Conservation (phyloP, 2,329 filamentous ascomycete species). For the Colletotrichum musicola region DNA sequence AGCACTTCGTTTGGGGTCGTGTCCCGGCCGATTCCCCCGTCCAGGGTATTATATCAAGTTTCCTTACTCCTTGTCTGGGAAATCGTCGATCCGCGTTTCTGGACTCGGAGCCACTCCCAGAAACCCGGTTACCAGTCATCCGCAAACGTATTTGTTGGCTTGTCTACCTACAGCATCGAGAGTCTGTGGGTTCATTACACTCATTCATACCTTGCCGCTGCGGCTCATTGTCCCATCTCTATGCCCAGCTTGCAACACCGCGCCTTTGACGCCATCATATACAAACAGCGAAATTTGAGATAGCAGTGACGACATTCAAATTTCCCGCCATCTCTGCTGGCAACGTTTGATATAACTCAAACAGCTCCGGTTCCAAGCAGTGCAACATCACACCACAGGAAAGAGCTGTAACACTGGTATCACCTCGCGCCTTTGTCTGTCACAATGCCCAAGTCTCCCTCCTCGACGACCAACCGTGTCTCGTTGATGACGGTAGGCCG, state of each 20-base stretch:
- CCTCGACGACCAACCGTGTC: slow-evolving; percentile 41
- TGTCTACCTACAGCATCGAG: neutral
- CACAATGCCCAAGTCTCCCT: slow-evolving; percentile 38
- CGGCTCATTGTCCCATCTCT: neutral
- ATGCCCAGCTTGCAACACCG: neutral
- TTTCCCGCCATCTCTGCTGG: neutral
- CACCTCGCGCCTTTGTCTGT: neutral
- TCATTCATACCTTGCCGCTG: neutral
- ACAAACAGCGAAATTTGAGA: neutral
- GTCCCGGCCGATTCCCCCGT: no score
- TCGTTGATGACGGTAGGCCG: slow-evolving; percentile 45
- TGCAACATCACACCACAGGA: neutral
- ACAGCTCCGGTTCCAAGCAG: neutral
- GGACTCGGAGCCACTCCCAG: slow-evolving; percentile 32
- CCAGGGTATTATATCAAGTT: slow-evolving; percentile 26
- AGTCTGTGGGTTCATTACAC: neutral
- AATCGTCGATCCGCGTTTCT: slow-evolving; percentile 24
- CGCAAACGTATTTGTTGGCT: neutral
- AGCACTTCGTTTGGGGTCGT: no score
- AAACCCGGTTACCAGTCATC: neutral
- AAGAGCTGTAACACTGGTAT: neutral
- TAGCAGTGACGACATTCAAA: slow-evolving; percentile 5
- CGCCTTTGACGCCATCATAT: neutral
- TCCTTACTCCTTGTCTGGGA: neutral
- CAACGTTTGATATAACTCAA: neutral